These are phyloP conservation scores for Gymnopilus dilepis DNA, from an alignment of 768 basidiomycete species.

Conservation along the genomic window DNA sequence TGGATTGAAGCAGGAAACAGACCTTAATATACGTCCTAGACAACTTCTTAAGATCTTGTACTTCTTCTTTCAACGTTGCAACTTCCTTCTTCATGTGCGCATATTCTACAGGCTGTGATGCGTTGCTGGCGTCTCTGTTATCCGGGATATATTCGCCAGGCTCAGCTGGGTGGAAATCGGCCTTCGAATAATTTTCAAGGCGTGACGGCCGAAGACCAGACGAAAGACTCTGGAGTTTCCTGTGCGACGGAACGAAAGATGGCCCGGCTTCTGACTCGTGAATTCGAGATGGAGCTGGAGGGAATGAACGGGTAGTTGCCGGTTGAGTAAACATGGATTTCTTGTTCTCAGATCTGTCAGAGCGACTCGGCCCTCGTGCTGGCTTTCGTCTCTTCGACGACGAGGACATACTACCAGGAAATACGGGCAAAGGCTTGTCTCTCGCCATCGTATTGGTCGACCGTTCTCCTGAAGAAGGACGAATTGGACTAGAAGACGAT, in stretches of 20 bases:
- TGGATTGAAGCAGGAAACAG: not conserved
- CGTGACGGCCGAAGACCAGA: not conserved
- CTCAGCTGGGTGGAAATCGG: not conserved
- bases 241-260: constrained; percentile 1
- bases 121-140: constrained; percentile 36
- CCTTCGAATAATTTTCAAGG: not conserved
- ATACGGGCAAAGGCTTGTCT: constrained; percentile 8
- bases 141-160: not conserved
- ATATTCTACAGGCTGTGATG: no score
- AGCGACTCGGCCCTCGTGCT: not conserved
- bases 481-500: constrained; percentile 4
- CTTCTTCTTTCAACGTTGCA: constrained; percentile 55
- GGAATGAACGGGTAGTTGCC: not conserved
- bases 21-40: constrained; percentile 63
- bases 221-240: not conserved
- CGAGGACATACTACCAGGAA: constrained; percentile 5
- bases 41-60: constrained; percentile 52
- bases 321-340: not conserved
- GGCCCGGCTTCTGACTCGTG: constrained; percentile 6
- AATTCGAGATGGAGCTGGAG: not conserved
- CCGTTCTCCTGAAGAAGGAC: constrained; percentile 4
- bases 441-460: constrained; percentile 3
- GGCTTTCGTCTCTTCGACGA: constrained; percentile 33
- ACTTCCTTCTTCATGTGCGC: constrained; percentile 63
- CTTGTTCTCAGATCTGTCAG: constrained; percentile 11